Percentiles rank a stretch among this genome's conserved stretches.
Evolutionary conservation across 2,329 filamentous ascomycete genomes (phyloP).

Genomic region (Colletotrichum chrysophilum): DNA sequence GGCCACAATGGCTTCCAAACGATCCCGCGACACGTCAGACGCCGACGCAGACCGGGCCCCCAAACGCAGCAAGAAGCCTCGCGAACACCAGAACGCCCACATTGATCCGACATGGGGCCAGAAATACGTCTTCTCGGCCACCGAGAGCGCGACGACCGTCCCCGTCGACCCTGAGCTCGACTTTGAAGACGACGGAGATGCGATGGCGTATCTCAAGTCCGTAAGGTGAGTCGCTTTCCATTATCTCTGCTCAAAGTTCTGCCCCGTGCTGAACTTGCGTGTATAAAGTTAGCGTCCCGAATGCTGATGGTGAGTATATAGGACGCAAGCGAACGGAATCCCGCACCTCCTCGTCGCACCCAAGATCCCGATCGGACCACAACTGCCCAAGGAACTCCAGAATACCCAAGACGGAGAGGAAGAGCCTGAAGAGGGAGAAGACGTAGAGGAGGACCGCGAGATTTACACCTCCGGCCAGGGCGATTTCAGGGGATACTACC

Average conservation of each 20-base stretch:
- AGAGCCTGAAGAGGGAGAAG: constrained; percentile 30
- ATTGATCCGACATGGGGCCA: constrained; percentile 74
- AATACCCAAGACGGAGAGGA: constrained; percentile 30
- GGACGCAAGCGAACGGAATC: constrained; percentile 76
- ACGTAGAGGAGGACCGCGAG: constrained; percentile 39
- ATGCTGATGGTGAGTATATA: constrained; percentile 62
- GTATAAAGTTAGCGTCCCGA: background rate
- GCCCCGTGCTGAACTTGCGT: constrained; percentile 31
- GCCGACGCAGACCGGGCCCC: constrained; percentile 29
- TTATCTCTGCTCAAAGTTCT: background rate
- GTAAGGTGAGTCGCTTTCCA: constrained; percentile 61
- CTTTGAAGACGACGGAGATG: constrained; percentile 71
- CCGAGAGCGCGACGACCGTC: constrained; percentile 52
- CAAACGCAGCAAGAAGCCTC: constrained; percentile 29
- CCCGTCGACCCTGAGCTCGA: constrained; percentile 63
- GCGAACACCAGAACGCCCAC: constrained; percentile 47
- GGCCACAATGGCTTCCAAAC: constrained; percentile 26
- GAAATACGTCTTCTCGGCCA: constrained; percentile 72
- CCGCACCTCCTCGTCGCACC: constrained; percentile 74
- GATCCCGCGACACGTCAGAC: constrained; percentile 35
- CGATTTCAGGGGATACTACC: constrained; percentile 70
- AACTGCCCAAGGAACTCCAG: constrained; percentile 47
- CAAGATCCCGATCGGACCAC: constrained; percentile 56
- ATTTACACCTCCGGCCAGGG: constrained; percentile 55
- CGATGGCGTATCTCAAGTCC: constrained; percentile 72